Conservation (phyloP, 2,329 filamentous ascomycete species). For the Monosporascus sp. region DNA sequence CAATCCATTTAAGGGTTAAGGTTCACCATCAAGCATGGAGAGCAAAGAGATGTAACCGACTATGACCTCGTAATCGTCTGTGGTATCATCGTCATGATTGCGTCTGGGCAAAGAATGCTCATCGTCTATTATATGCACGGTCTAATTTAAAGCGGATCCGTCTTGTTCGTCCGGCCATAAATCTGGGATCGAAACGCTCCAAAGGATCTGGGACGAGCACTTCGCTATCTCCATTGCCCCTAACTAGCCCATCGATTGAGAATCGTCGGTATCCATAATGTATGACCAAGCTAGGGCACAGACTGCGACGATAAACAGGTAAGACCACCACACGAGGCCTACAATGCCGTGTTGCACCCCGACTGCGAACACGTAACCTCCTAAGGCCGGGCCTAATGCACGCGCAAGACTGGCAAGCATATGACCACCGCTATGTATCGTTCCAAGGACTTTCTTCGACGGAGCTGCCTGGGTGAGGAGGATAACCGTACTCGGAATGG, state of each 20-base stretch:
- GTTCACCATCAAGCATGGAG: no score
- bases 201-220: no score
- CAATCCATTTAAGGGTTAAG: no score
- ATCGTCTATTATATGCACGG: no score
- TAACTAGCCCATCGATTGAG: background rate
- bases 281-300: slow-evolving; percentile 25
- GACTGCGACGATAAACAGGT: slow-evolving; percentile 20
- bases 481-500: slow-evolving; percentile 34
- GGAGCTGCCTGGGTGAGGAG: slow-evolving; percentile 34
- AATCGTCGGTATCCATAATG: slow-evolving; percentile 12
- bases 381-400: slow-evolving; percentile 20
- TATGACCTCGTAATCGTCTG: no score
- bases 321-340: slow-evolving; percentile 27
- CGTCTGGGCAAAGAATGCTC: no score
- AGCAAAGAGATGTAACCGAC: no score
- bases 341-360: slow-evolving; percentile 21
- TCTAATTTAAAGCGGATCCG: no score
- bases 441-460: slow-evolving; percentile 29
- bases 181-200: no score
- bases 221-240: background rate
- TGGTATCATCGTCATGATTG: no score
- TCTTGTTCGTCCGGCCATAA: no score
- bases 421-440: slow-evolving; percentile 31
- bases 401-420: slow-evolving; percentile 24
- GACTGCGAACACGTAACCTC: slow-evolving; percentile 24